Base-by-base conservation (phyloP, 371 early-diverging fungal species). In the Mucor velutinosus region DNA sequence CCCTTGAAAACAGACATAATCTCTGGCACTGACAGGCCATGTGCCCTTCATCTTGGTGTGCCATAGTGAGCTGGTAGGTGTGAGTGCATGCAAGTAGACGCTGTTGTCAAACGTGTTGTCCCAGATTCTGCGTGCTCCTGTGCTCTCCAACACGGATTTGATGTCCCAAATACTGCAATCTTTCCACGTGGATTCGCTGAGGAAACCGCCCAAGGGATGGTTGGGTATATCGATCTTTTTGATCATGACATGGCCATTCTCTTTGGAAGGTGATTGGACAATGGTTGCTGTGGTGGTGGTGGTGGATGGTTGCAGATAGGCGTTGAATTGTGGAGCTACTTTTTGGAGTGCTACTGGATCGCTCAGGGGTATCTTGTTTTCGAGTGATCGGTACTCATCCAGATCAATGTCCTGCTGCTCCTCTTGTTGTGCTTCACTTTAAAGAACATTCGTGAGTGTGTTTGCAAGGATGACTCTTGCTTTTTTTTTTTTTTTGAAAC, bases 101-200 rank as follows among this genome's bases (percentile, higher is more conserved):
- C 78, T 73, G 3, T 76, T 79, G 21, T 88, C 86, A 66, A 84
- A 83, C 43, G 81, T 77, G 29, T 76, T 76, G 67, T 84, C 85
- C 86, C 87, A 83, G 35, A 79, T 56, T 47, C 71, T 75, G 10
- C 75, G 60, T n/a, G 82, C 76, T 2, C 76, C 81, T 37, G 65
- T 47, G 27, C 78, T 84, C 51, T 80, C 84, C 17, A 88, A 55
- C 0, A 80, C 82, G 0, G 86, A 81, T 56, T 85, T 86, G 37
- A 85, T 75, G 64, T 88, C 88, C 86, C 86, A 88, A 19, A 88
- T 76, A 59, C 82, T 80, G 39, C 82, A 88, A 19, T 79, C 72
- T 21, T 81, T 76, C 78, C 86, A 88, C 2, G 74, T 56, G 11
- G 86, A 76, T 56, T 85, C 85, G 43, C 79, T 79, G 33, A 82